phyloP scores from a whole-genome alignment of 352 stramenopile genomes.

The Phytophthora meadii region DNA sequence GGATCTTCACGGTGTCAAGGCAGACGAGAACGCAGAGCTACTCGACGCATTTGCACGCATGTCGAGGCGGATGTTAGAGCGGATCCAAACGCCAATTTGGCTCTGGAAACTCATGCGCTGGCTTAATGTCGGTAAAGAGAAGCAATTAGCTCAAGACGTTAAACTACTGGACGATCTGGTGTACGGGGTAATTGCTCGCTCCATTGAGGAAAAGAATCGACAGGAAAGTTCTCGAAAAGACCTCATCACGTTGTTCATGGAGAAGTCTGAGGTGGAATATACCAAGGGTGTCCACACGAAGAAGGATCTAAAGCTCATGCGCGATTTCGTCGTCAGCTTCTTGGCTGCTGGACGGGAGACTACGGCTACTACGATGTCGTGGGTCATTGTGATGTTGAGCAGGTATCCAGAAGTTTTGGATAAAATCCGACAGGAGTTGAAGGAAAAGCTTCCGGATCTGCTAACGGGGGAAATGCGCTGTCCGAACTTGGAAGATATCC shows the following conservation, averaged over 20 bases:
- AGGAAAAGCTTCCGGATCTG: slow-evolving; percentile 56
- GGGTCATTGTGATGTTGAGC: slow-evolving; percentile 78
- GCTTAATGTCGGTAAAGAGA: slow-evolving; percentile 47
- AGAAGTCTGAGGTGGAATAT: slow-evolving; percentile 41
- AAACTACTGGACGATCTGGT: slow-evolving; percentile 38
- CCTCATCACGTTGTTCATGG: slow-evolving; percentile 63
- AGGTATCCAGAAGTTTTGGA: slow-evolving; percentile 55
- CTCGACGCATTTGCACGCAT: slow-evolving; percentile 46
- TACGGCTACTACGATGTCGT: slow-evolving; percentile 70
- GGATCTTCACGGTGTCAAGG: slow-evolving; percentile 55
- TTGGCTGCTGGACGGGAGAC: slow-evolving; percentile 79
- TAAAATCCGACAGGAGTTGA: slow-evolving; percentile 49
- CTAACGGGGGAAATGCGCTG: slow-evolving; percentile 8
- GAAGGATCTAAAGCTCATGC: slow-evolving; percentile 59
- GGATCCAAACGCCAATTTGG: slow-evolving; percentile 45
- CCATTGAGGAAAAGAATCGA: slow-evolving; percentile 37
- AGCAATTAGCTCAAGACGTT: slow-evolving; percentile 42
- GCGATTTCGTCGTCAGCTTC: slow-evolving; percentile 86
- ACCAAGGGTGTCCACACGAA: slow-evolving; percentile 32
- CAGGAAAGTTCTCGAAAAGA: slow-evolving; percentile 29
- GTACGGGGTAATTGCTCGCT: slow-evolving; percentile 44
- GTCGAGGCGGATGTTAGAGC: slow-evolving; percentile 40
- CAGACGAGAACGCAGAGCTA: slow-evolving; percentile 40
- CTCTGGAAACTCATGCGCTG: slow-evolving; percentile 53
- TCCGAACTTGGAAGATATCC: slow-evolving; percentile 45